These are phyloP conservation scores for Trichomonas tenax DNA, from an alignment of 208 protist species.

Conservation along the genomic window DNA sequence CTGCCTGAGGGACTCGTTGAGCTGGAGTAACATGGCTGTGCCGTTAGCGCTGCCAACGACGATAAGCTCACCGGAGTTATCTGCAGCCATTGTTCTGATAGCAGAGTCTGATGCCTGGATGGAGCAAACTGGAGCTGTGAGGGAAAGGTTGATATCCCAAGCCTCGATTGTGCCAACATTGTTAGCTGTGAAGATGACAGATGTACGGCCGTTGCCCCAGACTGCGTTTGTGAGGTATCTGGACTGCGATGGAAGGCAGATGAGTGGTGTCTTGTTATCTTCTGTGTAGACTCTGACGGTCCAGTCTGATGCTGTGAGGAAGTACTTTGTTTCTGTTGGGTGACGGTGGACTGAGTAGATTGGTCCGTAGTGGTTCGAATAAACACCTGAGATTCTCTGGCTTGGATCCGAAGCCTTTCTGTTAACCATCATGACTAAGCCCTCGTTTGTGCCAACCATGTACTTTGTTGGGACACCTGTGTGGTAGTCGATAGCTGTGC, in stretches of 20 bases:
- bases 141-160: neutral
- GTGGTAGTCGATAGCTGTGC: neutral
- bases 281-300: neutral
- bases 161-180: neutral
- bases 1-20: neutral
- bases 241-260: neutral
- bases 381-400: neutral
- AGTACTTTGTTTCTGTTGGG: conserved; percentile 17
- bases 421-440: neutral
- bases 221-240: neutral
- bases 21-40: neutral
- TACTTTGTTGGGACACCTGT: conserved; percentile 20
- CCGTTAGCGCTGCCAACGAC: neutral
- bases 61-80: neutral
- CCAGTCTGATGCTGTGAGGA: neutral
- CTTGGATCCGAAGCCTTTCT: neutral
- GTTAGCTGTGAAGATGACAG: neutral
- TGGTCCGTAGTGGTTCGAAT: neutral
- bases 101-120: neutral
- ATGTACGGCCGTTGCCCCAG: neutral
- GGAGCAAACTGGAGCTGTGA: neutral
- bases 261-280: conserved; percentile 19
- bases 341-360: neutral
- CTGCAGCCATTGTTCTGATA: neutral
- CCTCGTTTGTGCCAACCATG: neutral